Conservation (phyloP, 768 basidiomycete genomes). For the Termitomyces sp. region DNA sequence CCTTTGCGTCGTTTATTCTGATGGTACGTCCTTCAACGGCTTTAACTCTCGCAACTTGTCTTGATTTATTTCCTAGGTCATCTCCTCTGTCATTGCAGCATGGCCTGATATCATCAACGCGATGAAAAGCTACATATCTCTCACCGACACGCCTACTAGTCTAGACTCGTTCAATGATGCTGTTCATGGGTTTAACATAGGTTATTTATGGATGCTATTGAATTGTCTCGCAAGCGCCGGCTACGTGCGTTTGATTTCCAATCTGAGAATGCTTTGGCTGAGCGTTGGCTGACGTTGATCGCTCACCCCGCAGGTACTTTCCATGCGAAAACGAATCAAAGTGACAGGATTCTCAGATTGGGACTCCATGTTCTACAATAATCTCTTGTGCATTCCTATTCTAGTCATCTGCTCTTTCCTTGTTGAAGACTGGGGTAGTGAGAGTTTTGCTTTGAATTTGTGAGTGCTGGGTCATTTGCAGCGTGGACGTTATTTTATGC, state of each 20-base stretch:
- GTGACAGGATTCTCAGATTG: constrained; percentile 92
- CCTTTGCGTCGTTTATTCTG: constrained; percentile 83
- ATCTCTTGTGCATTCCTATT: constrained; percentile 90
- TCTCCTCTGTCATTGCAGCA: constrained; percentile 96
- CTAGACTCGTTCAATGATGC: constrained; percentile 39
- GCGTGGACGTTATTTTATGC: neutral
- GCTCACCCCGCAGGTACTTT: constrained; percentile 58
- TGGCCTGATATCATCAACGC: constrained; percentile 76
- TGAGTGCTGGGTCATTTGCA: constrained; percentile 38
- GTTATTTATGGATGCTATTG: constrained; percentile 94
- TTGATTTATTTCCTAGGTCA: constrained; percentile 43
- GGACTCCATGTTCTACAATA: constrained; percentile 99
- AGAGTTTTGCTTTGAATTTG: constrained; percentile 83
- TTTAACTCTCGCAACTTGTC: neutral
- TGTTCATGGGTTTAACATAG: constrained; percentile 57
- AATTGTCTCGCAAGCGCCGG: constrained; percentile 90
- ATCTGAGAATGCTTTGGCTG: neutral
- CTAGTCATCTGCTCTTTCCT: constrained; percentile 77
- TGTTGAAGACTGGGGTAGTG: constrained; percentile 84
- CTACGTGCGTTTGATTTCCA: constrained; percentile 57
- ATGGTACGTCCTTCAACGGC: constrained; percentile 55
- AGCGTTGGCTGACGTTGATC: neutral
- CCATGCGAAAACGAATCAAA: constrained; percentile 97
- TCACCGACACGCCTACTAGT: neutral
- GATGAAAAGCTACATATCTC: constrained; percentile 13